Evolutionary conservation across 2,329 filamentous ascomycete genomes (phyloP).

Genomic region (Aspergillus puulaauensis): DNA sequence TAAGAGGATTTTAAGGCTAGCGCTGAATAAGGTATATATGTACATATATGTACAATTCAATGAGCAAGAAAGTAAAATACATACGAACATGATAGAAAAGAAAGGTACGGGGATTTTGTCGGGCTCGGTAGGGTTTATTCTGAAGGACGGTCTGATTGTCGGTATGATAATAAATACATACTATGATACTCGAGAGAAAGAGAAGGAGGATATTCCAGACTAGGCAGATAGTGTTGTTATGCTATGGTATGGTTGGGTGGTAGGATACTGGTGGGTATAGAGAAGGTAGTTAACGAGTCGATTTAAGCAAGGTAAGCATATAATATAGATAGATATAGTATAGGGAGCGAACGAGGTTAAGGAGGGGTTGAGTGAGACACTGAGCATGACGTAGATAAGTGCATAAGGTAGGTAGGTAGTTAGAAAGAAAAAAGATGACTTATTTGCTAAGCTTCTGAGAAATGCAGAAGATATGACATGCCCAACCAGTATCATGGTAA

Average conservation of each 20-base stretch:
- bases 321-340: not conserved
- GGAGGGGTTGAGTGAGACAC: not conserved
- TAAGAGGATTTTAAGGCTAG: no score
- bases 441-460: slow-evolving; percentile 6
- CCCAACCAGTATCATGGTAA: slow-evolving; percentile 10
- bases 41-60: no score
- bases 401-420: not conserved
- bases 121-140: no score
- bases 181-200: no score
- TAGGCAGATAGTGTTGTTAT: not conserved
- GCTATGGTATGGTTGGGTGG: not conserved
- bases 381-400: not conserved
- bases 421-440: not conserved
- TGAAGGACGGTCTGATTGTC: no score
- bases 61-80: no score
- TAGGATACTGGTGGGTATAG: not conserved
- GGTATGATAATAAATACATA: no score
- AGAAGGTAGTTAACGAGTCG: not conserved
- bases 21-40: no score
- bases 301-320: not conserved
- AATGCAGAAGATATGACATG: slow-evolving; percentile 7
- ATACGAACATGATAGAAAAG: no score
- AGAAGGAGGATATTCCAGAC: not conserved
- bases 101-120: no score
- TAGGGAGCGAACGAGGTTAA: not conserved